Evolutionary conservation across 2,329 filamentous ascomycete genomes (phyloP), one percentile per base, ranked within the genome.

Genomic region (Penicillium hesseltinei): DNA sequence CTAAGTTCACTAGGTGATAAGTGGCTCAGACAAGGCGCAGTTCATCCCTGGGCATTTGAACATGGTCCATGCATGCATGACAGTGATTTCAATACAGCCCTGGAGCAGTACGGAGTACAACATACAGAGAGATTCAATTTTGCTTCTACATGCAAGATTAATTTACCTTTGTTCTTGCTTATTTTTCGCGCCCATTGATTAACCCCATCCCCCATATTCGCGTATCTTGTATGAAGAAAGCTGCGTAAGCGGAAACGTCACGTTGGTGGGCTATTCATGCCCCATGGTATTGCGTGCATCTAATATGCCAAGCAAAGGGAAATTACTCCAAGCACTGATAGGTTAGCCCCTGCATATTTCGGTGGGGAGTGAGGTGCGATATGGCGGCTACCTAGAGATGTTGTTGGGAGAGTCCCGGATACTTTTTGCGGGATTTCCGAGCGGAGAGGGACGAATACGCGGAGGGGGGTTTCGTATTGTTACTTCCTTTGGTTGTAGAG

Each of bases 211-310:
- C 10, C 10, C 9, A 36, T 23, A 23, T 31, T 48, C 51, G 55
- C 49, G 49, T 42, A 13, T 39, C 10, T 17, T 19, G 27, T 9
- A 31, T 21, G 15, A 38, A 40, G 13, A 9, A 35, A 47, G 57
- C 55, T 66, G 64, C 64, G 64, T 66, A 62, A 66, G 58, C 63
- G 5, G 38, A 66, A 62, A 60, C 64, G 64, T 65, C 64, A 66
- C 56, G 43, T 53, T 38, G 40, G 46, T 25, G 46, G 55, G 25
- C 39, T 38, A 23, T 47, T n/a, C 27, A 35, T 44, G 51, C 56
- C 46, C 51, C 23, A 23, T 50, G 9, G 39, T 27, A 45, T 35
- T 44, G 17, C 39, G 40, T 39, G 31, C 27, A 40, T 43, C 15
- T 39, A 46, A 42, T 38, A 35, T 48, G 52, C 57, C 57, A 62